These are phyloP conservation scores for Tolypocladium pustulatum DNA, from an alignment of 2,329 filamentous ascomycete species.

Conservation along the genomic window DNA sequence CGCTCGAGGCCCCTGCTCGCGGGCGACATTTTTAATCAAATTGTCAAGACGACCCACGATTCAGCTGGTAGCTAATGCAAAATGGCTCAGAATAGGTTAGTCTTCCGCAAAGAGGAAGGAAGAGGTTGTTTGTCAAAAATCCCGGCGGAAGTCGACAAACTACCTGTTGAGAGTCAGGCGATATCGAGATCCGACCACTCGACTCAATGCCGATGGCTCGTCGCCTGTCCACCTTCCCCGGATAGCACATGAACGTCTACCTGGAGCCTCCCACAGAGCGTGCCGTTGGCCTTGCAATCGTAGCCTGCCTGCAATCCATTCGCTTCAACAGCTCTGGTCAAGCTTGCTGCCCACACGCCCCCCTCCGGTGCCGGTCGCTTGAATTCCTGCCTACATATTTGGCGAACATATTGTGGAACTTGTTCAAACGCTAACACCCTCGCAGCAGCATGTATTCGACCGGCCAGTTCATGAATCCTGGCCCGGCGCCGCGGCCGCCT, in stretches of 20 bases:
- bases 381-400: neutral
- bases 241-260: neutral
- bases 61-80: slow-evolving; percentile 6
- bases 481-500: slow-evolving; percentile 84
- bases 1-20: neutral
- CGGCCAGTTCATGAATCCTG: slow-evolving; percentile 88
- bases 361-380: neutral
- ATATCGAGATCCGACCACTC: neutral
- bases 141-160: neutral
- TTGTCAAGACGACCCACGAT: slow-evolving; percentile 1
- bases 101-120: neutral
- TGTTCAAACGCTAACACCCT: slow-evolving; percentile 2
- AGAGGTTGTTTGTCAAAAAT: neutral
- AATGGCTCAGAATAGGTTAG: slow-evolving; percentile 22
- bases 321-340: neutral
- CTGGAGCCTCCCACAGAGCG: neutral
- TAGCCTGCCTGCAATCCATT: too few relatives aligned
- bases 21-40: neutral
- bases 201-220: neutral
- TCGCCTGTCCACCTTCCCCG: neutral
- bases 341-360: neutral
- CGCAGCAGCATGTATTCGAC: slow-evolving; percentile 42
- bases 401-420: neutral
- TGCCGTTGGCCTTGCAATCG: neutral
- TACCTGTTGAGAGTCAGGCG: neutral